phyloP scores from a whole-genome alignment of 176 grass and related monocot genomes.

The Triticum turgidum region DNA sequence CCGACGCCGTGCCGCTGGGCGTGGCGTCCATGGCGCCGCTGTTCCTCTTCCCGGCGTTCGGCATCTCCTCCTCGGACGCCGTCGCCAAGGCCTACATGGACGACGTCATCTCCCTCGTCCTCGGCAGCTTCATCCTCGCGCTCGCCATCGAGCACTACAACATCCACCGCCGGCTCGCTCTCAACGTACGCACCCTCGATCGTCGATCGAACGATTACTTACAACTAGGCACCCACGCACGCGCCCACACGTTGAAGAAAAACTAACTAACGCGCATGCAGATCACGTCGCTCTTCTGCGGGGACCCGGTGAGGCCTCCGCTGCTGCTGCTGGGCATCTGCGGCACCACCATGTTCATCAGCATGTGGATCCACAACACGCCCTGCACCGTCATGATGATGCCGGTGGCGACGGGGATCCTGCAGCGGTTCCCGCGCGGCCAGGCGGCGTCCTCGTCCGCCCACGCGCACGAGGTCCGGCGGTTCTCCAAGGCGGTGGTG shows the following conservation, averaged over 20 bases:
- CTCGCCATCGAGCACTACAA: conserved; percentile 90
- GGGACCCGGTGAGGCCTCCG: conserved; percentile 61
- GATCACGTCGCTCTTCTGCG: conserved; percentile 70
- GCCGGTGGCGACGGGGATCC: conserved; percentile 74
- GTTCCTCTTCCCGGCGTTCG: conserved; percentile 82
- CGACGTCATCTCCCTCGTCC: conserved; percentile 96
- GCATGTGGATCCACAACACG: conserved; percentile 98
- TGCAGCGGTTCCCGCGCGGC: conserved; percentile 52
- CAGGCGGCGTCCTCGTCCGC: neutral
- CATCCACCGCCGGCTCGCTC: conserved; percentile 69
- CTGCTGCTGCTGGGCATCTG: conserved; percentile 69
- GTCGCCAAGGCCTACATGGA: conserved; percentile 88
- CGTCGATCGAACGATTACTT: too few species aligned
- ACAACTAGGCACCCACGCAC: too few species aligned
- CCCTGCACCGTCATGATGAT: conserved; percentile 84
- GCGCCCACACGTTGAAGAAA: too few species aligned
- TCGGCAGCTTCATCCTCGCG: conserved; percentile 93
- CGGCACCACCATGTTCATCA: conserved; percentile 59
- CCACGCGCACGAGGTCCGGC: conserved; percentile 29
- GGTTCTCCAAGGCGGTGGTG: conserved; percentile 74
- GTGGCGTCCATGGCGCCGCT: conserved; percentile 90
- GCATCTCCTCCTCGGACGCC: conserved; percentile 48
- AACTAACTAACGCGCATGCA: conserved; percentile 16
- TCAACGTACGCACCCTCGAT: conserved; percentile 18
- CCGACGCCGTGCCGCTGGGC: conserved; percentile 75